A percentile compares a stretch with the other conserved stretches of the same genome.
Conservation (phyloP, 371 early-diverging fungal genomes). For the Capillidium rhysosporum region DNA sequence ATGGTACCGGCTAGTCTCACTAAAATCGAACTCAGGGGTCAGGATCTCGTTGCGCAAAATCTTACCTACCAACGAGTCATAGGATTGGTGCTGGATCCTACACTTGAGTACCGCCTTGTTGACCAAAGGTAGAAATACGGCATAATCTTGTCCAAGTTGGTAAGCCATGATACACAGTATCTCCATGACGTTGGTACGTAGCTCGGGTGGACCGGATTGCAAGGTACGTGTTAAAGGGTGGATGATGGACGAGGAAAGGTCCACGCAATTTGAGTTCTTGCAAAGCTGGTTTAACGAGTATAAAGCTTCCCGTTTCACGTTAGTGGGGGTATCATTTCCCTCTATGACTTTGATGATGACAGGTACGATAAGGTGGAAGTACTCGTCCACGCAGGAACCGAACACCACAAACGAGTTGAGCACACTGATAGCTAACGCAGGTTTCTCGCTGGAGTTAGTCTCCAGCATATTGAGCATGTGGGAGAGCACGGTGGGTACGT, state of each 20-base stretch:
- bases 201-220: slow-evolving; percentile 23
- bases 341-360: slow-evolving; percentile 69
- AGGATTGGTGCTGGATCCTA: neutral
- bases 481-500: slow-evolving; percentile 40
- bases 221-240: slow-evolving; percentile 73
- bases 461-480: slow-evolving; percentile 61
- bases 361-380: slow-evolving; percentile 81
- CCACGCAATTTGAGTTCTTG: slow-evolving; percentile 62
- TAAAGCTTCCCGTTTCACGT: slow-evolving; percentile 53
- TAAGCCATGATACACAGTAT: slow-evolving; percentile 62
- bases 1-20: neutral
- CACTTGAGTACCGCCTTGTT: neutral
- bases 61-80: neutral
- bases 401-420: slow-evolving; percentile 69
- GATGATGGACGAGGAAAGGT: slow-evolving; percentile 79
- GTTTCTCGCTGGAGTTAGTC: slow-evolving; percentile 45
- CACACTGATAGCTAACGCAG: slow-evolving; percentile 50
- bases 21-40: neutral
- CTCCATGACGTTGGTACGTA: slow-evolving; percentile 57
- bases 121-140: slow-evolving; percentile 72
- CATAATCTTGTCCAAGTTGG: slow-evolving; percentile 74
- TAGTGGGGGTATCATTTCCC: slow-evolving; percentile 34
- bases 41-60: neutral
- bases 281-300: slow-evolving; percentile 60
- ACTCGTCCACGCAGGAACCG: slow-evolving; percentile 81